Conservation (phyloP, 805 yeast genomes). For the Cyberlindnera samutprakarnensis region DNA sequence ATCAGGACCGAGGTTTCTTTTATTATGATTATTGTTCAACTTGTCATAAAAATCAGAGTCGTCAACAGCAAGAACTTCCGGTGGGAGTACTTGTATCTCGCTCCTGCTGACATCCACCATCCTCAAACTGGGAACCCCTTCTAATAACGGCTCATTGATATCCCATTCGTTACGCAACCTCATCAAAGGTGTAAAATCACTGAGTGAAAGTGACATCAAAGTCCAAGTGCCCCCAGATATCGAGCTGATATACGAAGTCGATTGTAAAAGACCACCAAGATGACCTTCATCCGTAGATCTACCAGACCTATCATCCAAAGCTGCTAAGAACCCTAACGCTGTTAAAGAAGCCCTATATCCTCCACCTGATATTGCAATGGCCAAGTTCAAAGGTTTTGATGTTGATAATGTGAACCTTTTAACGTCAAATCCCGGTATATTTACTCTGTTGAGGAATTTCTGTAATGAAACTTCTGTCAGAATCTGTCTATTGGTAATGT, state of each 20-base stretch:
- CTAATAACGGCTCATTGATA: constrained; percentile 39
- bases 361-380: constrained; percentile 72
- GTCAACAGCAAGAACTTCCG: constrained; percentile 12
- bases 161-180: constrained; percentile 33
- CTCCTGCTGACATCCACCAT: constrained; percentile 23
- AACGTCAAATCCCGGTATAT: constrained; percentile 28
- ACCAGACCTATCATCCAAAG: constrained; percentile 65
- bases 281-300: constrained; percentile 44
- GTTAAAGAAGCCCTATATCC: constrained; percentile 84
- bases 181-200: constrained; percentile 32
- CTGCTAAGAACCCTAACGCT: constrained; percentile 81
- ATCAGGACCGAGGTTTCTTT: background rate
- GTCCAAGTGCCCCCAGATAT: constrained; percentile 86
- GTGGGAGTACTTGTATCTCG: constrained; percentile 22
- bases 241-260: constrained; percentile 66
- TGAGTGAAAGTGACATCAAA: constrained; percentile 30
- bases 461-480: constrained; percentile 25
- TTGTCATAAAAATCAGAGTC: constrained; percentile 18
- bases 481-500: constrained; percentile 24
- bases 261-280: constrained; percentile 67
- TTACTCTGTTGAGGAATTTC: constrained; percentile 24
- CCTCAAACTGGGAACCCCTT: constrained; percentile 52
- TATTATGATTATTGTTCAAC: constrained; percentile 12
- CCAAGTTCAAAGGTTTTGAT: constrained; percentile 35
- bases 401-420: constrained; percentile 17